Base-by-base conservation (phyloP, 805 yeast species). In the Starmerella gropengiesseri region DNA sequence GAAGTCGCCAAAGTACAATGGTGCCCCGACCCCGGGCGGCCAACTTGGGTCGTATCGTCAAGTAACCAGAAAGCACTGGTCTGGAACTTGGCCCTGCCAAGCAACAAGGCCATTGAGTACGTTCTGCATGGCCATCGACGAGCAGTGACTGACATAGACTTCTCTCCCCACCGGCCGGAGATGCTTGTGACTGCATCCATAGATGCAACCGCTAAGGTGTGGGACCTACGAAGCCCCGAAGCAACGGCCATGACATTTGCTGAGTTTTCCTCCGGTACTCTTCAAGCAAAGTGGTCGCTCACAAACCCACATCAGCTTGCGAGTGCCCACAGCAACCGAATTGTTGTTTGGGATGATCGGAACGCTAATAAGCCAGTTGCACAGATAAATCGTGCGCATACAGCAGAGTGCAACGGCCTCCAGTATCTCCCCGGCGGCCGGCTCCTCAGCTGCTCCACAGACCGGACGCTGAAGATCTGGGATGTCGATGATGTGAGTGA, bases 1-100 rank as follows among this genome's bases (percentile, higher is more conserved):
- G 97, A 91, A 60, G 98, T 91, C 3, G 95, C 98, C 0, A 96
- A 89, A 59, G 96, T 89, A 1, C 97, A 91, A 60, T 91, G 98
- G 97, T 83, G 93, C 2, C 95, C 96, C 0, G 96, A 91, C 58
- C 68, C 72, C 5, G 70, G 78, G 2, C 83, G 82, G 51, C 89
- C 94, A 1, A 69, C 80, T 5, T 87, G 96, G 94, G 84, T 91
- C 32, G 80, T 89, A 1, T 83, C 95, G 0, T 85, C 97, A 0
- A 81, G 94, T 1, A 91, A 89, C 60, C 98, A 89, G 58, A 89
- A 89, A 63, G 97, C 95, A 1, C 68, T 91, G 56, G 75, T 91
- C 4, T 91, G 98, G 98, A 89, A 91, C 61, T 62, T 91, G 47
- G 77, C 82, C 1, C 64, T 89, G 50, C 64, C 75, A 1, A 78